Evolutionary conservation across 2,329 filamentous ascomycete species (phyloP).

Genomic region (Pseudopithomyces chartarum): DNA sequence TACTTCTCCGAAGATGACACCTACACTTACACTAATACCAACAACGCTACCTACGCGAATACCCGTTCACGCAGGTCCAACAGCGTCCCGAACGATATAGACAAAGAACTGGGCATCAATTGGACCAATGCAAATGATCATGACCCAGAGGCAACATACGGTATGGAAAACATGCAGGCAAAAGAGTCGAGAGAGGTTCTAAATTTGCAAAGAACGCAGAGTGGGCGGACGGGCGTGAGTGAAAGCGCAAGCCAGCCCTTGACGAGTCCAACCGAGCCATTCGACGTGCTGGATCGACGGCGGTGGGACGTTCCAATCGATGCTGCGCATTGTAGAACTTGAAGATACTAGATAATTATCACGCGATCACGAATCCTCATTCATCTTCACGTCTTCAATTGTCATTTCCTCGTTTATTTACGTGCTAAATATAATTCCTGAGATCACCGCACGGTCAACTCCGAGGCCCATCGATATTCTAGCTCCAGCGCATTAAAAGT

Average conservation of each 20-base stretch:
- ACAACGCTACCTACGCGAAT: slow-evolving; percentile 3
- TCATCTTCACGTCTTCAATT: too few relatives aligned
- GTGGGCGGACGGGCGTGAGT: slow-evolving; percentile 21
- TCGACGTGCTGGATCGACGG: slow-evolving; percentile 14
- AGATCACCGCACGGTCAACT: too few relatives aligned
- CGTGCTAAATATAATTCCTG: too few relatives aligned
- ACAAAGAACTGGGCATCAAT: slow-evolving; percentile 9
- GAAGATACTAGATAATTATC: neutral
- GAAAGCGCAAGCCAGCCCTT: slow-evolving; percentile 12
- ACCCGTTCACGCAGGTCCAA: slow-evolving; percentile 12
- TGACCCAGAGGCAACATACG: slow-evolving; percentile 11
- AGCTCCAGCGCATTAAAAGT: too few relatives aligned
- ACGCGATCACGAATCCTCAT: neutral
- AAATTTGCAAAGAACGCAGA: slow-evolving; percentile 13
- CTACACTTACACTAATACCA: slow-evolving; percentile 6
- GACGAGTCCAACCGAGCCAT: slow-evolving; percentile 14
- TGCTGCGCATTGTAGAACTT: neutral
- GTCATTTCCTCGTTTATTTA: too few relatives aligned
- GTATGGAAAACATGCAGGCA: slow-evolving; percentile 12
- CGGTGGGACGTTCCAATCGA: neutral
- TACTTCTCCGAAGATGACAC: slow-evolving; percentile 34
- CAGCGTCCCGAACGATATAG: slow-evolving; percentile 3
- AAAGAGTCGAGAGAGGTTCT: neutral
- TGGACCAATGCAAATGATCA: neutral
- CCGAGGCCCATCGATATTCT: too few relatives aligned